A percentile compares a stretch with the other conserved stretches of the same genome.
Evolutionary conservation across 306 rosid genomes (phyloP).

Genomic region (Dryas octopetala): DNA sequence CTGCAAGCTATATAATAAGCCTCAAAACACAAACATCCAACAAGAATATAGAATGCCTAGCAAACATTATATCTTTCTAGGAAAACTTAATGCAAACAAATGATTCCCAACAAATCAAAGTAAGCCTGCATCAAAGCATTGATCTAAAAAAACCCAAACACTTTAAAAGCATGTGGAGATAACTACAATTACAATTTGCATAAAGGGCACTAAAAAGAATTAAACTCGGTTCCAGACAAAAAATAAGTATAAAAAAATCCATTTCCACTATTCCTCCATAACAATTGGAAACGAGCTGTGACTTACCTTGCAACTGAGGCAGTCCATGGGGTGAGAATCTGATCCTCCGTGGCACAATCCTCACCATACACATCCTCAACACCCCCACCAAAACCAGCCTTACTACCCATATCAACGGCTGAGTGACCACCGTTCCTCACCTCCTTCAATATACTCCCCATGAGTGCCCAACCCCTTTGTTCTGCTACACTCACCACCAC

Average conservation of each 20-base stretch:
- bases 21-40: background rate
- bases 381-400: conserved; percentile 51
- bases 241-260: background rate
- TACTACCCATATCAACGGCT: conserved; percentile 17
- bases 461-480: conserved; percentile 27
- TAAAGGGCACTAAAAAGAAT: no score
- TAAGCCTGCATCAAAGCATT: conserved; percentile 29
- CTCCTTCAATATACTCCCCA: conserved; percentile 53
- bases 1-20: background rate
- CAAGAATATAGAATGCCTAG: no score
- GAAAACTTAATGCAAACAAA: background rate
- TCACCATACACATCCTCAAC: conserved; percentile 64
- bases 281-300: background rate
- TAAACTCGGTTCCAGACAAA: background rate
- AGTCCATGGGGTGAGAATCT: conserved; percentile 86
- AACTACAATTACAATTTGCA: background rate
- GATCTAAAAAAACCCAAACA: background rate
- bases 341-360: conserved; percentile 72
- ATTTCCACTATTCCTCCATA: background rate
- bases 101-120: background rate
- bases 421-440: conserved; percentile 48
- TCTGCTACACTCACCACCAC: conserved; percentile 13
- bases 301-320: conserved; percentile 74
- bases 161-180: background rate
- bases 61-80: background rate